These are phyloP conservation scores for Termitomyces titanicus DNA, from an alignment of 768 basidiomycete species.

Conservation along the genomic window DNA sequence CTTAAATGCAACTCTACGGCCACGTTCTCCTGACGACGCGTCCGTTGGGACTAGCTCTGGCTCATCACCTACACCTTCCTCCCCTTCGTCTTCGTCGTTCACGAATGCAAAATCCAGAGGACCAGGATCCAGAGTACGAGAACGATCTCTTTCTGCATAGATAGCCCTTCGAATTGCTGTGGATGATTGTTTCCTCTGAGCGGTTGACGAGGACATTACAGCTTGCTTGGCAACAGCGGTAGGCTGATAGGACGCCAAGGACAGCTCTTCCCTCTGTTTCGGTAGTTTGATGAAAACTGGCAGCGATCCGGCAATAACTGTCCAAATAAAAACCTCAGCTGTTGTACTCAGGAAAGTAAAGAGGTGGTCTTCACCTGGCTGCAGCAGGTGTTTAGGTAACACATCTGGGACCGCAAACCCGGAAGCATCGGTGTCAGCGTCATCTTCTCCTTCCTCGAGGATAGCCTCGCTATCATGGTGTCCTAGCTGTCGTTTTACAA, in stretches of 20 bases:
- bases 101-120: constrained; percentile 55
- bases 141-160: constrained; percentile 68
- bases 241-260: constrained; percentile 56
- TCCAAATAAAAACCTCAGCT: background rate
- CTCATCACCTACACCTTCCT: constrained; percentile 19
- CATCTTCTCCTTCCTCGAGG: constrained; percentile 29
- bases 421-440: constrained; percentile 6
- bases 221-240: constrained; percentile 40
- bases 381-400: constrained; percentile 5
- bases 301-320: constrained; percentile 40
- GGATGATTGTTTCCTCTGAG: constrained; percentile 35
- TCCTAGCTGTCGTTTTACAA: constrained; percentile 39
- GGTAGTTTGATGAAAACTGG: constrained; percentile 55
- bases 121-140: constrained; percentile 65
- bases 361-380: background rate
- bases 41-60: constrained; percentile 17
- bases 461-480: constrained; percentile 18
- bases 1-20: constrained; percentile 56
- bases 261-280: constrained; percentile 35
- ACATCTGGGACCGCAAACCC: constrained; percentile 12
- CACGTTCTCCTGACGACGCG: constrained; percentile 37
- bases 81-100: constrained; percentile 45
- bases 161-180: constrained; percentile 53
- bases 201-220: constrained; percentile 26
- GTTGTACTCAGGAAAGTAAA: background rate